Conservation (phyloP, 2,329 filamentous ascomycete species). For the Phialophora verrucosa region DNA sequence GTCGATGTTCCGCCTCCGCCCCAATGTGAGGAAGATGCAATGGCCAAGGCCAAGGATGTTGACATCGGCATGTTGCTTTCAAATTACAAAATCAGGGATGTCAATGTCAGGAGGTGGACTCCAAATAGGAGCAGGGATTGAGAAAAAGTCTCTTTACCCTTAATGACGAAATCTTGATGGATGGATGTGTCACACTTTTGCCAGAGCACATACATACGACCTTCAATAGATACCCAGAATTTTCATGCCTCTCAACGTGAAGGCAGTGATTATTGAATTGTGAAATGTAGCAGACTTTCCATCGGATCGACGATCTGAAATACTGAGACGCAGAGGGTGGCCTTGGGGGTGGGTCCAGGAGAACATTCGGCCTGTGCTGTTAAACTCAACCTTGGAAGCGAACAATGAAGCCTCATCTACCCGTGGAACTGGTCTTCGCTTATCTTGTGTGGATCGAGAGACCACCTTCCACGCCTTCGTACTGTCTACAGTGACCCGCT, state of each 20-base stretch:
- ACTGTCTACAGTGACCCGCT: background rate
- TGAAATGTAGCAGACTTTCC: background rate
- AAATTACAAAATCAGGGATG: conserved; percentile 77
- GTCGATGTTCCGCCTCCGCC: conserved; percentile 82
- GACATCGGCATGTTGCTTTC: conserved; percentile 69
- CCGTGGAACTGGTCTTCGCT: background rate
- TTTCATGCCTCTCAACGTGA: background rate
- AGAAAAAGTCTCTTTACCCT: conserved; percentile 16
- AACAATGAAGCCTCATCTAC: background rate
- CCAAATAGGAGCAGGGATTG: conserved; percentile 75
- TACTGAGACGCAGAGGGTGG: background rate
- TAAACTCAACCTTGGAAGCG: background rate
- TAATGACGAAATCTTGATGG: background rate
- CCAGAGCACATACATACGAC: background rate
- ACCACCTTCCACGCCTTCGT: too few species aligned
- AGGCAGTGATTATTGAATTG: background rate
- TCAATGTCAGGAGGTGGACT: conserved; percentile 82
- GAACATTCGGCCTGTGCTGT: background rate
- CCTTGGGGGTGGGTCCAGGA: background rate
- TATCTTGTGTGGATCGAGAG: background rate
- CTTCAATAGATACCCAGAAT: background rate
- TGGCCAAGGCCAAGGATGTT: conserved; percentile 42
- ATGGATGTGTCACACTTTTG: background rate
- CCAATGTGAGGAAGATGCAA: conserved; percentile 49
- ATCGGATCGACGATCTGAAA: background rate